Evolutionary conservation across 208 protist species (phyloP), one percentile per base, ranked within the genome.

Genomic region (Vickermania ingenoplastis): DNA sequence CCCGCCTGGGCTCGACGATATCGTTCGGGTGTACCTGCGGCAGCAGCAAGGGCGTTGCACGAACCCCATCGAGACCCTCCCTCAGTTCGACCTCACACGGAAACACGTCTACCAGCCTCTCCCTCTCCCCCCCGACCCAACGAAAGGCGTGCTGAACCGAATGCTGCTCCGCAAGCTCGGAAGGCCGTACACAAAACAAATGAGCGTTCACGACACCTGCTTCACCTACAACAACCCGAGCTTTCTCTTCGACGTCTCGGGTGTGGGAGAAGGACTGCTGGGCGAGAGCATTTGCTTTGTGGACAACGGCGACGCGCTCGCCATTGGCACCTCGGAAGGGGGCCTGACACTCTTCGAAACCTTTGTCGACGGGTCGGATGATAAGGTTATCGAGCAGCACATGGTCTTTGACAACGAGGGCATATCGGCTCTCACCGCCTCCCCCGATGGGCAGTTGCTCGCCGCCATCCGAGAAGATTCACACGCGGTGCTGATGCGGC

Each of bases 1-100:
- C 22, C 24, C 50, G 5, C 50, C 24, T 5, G 23, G 24, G 41
- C 67, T 93, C 13, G 83, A 93, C 56, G 55, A 61, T 1, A 71
- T 93, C 5, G 74, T 91, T 31, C 69, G 73, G 49, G 75, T 81
- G 7, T 94, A 91, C 67, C 71, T 94, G 31, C 77, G 83, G 49
- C 87, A 91, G 61, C 83, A 89, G 65, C 87, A 94, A 48, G 83
- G 86, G 36, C 69, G 65, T 17, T 89, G 80, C 62, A 73, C 83
- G 1, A 91, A 90, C 48, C 84, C 83, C 24, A 94, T 94, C 56
- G 82, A 87, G 51, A 94, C 87, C 1, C 75, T 94, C n/a, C 87
- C 87, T 36, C 71, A 82, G 66, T 91, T 94, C 61, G 83, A 94
- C 56, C 66, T 94, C 31, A 79, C 82, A 11, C 84, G 86, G 59